phyloP scores from a whole-genome alignment of 768 basidiomycete genomes.

The Pulveroboletus sp. region DNA sequence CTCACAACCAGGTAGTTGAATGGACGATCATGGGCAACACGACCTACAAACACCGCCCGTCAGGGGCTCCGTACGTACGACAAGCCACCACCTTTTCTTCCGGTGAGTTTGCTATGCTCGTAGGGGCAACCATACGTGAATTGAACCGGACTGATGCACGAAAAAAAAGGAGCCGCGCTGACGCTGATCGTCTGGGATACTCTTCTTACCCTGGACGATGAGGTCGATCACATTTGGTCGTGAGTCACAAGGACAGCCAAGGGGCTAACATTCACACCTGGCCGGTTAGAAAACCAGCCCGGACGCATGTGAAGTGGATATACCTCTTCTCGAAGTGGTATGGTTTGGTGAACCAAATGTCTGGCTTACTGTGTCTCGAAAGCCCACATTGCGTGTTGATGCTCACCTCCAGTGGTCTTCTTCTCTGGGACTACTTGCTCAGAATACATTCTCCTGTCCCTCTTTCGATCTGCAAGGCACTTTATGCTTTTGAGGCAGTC shows the following conservation, averaged over 20 bases:
- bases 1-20: background rate
- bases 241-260: constrained; percentile 7
- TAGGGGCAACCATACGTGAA: background rate
- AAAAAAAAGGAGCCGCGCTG: constrained; percentile 10
- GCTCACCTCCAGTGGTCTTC: background rate
- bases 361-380: background rate
- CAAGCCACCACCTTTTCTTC: constrained; percentile 5
- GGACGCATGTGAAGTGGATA: constrained; percentile 15
- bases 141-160: background rate
- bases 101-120: constrained; percentile 6
- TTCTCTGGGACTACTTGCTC: background rate
- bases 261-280: background rate
- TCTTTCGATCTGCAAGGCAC: background rate
- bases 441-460: background rate
- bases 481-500: background rate
- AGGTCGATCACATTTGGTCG: constrained; percentile 19
- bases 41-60: background rate
- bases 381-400: constrained; percentile 1
- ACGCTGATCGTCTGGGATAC: constrained; percentile 13
- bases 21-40: background rate
- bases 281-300: constrained; percentile 5
- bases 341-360: constrained; percentile 18
- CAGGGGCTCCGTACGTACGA: background rate
- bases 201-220: constrained; percentile 14
- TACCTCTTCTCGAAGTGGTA: constrained; percentile 23